Base-by-base conservation (phyloP, 257 asterid species). In the Fraxinus anomala region DNA sequence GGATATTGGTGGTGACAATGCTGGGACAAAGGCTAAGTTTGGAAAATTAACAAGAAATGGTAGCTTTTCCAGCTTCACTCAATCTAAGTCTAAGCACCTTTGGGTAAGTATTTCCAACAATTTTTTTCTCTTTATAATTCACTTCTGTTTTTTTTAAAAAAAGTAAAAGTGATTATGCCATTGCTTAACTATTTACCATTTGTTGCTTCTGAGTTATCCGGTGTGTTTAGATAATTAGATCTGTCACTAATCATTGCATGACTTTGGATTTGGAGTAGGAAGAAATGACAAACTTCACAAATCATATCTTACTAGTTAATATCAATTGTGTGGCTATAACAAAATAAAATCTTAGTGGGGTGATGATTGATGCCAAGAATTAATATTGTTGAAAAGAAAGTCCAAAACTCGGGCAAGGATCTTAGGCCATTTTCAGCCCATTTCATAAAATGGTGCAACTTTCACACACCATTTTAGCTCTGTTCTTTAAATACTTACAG, bases 41-140 rank as follows among this genome's bases (percentile, higher is more conserved):
- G 78, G 73, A 21, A 86, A 80, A 79, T 73, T 84, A 66, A 69
- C 24, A n/a, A 87, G 94, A 72, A 84, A 82, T 76, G 92, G 84
- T 34, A 94, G 97, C 86, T 86, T 83, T 78, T 84, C 90, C 21
- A 75, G 68, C 10, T 78, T 79, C 16, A 67, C 89, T 19, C 86
- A 79, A 44, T 31, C 84, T 2, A 89, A 74, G 75, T 16, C 96
- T 81, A 37, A 37, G 42, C 96, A 82, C 65, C 77, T 88, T 33
- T 88, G 94, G 98, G 98, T 93, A 83, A 79, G 77, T 79, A 54
- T 34, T 49, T 68, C 70, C 16, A 10, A 73, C 44, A 37, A 28
- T 37, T 23, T 47, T 73, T 26, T 73, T 17, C 59, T 23, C 9
- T 16, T 75, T 17, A 19, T 12, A n/a, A n/a, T 40, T 70, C 17